These are phyloP conservation scores for Trapa incisa DNA, from an alignment of 345 rosid species.

Conservation along the genomic window DNA sequence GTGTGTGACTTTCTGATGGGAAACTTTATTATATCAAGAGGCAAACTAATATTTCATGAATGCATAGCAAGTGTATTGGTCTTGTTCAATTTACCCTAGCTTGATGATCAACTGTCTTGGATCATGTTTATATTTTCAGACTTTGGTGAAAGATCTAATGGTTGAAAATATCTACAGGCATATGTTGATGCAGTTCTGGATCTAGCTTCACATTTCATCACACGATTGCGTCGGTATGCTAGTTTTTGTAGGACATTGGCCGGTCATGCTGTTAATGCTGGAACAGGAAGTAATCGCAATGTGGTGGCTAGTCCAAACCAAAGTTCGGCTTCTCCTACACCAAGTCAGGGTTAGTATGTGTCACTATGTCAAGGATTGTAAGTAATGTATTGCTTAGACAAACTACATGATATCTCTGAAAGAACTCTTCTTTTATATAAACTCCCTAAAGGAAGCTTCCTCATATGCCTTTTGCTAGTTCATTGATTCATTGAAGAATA, in stretches of 20 bases:
- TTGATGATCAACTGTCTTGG: not conserved
- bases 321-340: conserved; percentile 59
- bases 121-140: not conserved
- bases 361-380: not conserved
- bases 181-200: conserved; percentile 98
- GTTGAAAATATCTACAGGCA: conserved; percentile 40
- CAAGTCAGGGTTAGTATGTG: conserved; percentile 63
- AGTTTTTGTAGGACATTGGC: conserved; percentile 99
- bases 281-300: conserved; percentile 77
- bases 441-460: not conserved
- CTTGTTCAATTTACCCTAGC: not conserved
- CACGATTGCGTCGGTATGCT: conserved; percentile 92
- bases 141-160: conserved; percentile 8
- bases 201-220: conserved; percentile 96
- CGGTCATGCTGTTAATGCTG: conserved; percentile 87
- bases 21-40: not conserved
- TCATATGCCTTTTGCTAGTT: not conserved
- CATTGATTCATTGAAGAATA: not conserved
- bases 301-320: conserved; percentile 82
- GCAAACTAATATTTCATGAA: not conserved
- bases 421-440: not conserved
- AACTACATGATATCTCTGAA: not conserved
- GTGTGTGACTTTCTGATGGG: not conserved
- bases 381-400: not conserved
- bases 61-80: not conserved